phyloP scores from a whole-genome alignment of 768 basidiomycete species.

The Boletus sensibilis region DNA sequence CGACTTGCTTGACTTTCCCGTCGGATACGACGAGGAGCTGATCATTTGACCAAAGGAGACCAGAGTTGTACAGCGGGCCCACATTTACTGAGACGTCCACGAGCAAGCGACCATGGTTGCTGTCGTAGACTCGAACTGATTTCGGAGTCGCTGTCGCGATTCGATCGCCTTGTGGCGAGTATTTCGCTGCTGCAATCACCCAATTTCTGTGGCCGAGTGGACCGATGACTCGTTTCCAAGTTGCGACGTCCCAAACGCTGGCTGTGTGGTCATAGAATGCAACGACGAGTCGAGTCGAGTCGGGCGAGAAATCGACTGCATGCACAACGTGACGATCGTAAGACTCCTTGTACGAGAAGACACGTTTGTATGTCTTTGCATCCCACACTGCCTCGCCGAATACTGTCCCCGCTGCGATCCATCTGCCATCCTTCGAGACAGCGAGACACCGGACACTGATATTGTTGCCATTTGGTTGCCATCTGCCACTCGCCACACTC shows the following conservation, averaged over 20 bases:
- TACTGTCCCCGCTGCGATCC: constrained; percentile 1
- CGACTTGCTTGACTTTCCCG: neutral
- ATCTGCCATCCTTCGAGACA: neutral
- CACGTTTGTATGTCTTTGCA: neutral
- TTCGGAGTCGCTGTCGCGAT: neutral
- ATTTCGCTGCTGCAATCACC: neutral
- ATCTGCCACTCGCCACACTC: neutral
- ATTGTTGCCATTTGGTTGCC: neutral
- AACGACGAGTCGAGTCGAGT: neutral
- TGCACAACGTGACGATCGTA: rapidly evolving
- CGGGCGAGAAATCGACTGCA: constrained; percentile 3
- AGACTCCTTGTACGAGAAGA: neutral
- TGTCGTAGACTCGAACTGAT: constrained; percentile 1
- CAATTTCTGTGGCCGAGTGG: neutral
- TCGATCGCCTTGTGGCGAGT: neutral
- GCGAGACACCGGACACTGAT: neutral
- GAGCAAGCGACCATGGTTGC: neutral
- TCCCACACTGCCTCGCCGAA: neutral
- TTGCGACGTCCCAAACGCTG: neutral
- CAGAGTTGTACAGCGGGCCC: neutral
- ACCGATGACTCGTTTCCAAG: neutral
- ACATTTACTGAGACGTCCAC: neutral
- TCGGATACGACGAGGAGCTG: neutral
- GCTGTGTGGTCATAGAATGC: neutral
- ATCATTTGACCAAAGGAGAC: constrained; percentile 5